Conservation (phyloP, 257 asterid genomes). For the Solanum piurae region DNA sequence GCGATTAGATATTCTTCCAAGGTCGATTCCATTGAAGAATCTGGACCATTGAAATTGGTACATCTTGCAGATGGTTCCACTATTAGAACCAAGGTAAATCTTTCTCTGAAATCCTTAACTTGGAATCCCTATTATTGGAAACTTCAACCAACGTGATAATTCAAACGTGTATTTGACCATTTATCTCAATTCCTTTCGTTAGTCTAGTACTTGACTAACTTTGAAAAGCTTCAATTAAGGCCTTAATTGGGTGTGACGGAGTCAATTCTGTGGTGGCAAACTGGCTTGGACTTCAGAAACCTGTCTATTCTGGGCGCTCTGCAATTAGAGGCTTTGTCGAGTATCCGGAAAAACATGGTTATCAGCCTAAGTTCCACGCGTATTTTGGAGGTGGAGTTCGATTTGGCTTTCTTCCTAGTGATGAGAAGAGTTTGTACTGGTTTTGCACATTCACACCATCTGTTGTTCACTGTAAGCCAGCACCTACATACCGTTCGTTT, state of each 20-base stretch:
- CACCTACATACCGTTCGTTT: background rate
- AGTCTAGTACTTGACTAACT: background rate
- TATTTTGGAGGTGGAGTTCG: conserved; percentile 64
- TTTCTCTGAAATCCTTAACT: background rate
- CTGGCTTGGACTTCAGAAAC: conserved; percentile 55
- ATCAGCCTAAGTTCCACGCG: conserved; percentile 31
- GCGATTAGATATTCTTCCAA: conserved; percentile 59
- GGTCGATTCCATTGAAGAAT: conserved; percentile 52
- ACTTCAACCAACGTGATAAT: background rate
- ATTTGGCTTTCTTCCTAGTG: conserved; percentile 48
- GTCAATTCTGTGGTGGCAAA: conserved; percentile 64
- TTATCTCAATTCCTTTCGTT: background rate
- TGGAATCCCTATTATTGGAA: background rate
- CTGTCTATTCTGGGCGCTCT: conserved; percentile 39
- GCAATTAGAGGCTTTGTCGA: conserved; percentile 63
- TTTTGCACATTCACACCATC: conserved; percentile 51
- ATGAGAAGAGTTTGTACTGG: conserved; percentile 58
- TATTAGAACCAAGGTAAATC: conserved; percentile 44
- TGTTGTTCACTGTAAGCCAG: conserved; percentile 35
- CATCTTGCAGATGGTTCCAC: conserved; percentile 70
- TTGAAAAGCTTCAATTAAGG: conserved; percentile 20
- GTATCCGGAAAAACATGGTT: conserved; percentile 50
- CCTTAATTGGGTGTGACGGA: conserved; percentile 81
- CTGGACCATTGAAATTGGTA: conserved; percentile 46
- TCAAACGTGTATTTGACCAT: no score